These are phyloP conservation scores for Sutorius australiensis DNA, from an alignment of 768 basidiomycete species.

Conservation along the genomic window DNA sequence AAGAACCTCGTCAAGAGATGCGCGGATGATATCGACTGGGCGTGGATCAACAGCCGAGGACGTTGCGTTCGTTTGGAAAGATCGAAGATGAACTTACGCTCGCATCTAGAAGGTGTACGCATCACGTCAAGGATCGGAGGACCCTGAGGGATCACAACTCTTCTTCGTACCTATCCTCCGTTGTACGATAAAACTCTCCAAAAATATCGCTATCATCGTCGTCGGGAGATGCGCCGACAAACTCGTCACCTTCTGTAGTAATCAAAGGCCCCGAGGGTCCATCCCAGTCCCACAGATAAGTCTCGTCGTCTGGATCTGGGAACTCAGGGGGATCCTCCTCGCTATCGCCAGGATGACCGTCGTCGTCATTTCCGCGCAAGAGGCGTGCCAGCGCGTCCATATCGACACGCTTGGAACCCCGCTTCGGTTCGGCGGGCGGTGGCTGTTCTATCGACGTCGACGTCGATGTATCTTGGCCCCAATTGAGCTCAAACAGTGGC, in stretches of 20 bases:
- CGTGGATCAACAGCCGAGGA: not conserved
- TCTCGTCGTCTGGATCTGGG: conserved; percentile 23
- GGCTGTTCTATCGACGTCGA: conserved; percentile 27
- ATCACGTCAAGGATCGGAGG: not conserved
- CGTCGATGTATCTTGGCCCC: conserved; percentile 29
- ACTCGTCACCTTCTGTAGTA: conserved; percentile 28
- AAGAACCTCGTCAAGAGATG: not conserved
- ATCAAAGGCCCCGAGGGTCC: conserved; percentile 7
- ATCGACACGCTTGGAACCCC: conserved; percentile 44
- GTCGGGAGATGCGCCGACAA: conserved; percentile 39
- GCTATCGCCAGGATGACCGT: conserved; percentile 16
- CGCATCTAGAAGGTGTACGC: not conserved
- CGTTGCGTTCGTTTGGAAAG: not conserved
- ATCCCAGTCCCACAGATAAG: conserved; percentile 12
- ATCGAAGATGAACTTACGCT: conserved; percentile 3
- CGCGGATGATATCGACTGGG: not conserved
- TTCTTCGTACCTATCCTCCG: conserved; percentile 29
- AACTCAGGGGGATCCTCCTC: conserved; percentile 18
- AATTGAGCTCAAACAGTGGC: conserved; percentile 34
- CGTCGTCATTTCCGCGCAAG: conserved; percentile 34
- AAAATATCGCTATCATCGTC: conserved; percentile 8
- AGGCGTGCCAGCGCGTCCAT: conserved; percentile 54
- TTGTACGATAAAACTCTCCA: conserved; percentile 12
- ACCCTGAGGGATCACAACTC: conserved; percentile 21
- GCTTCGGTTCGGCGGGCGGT: conserved; percentile 20